Percentiles rank a stretch among this genome's conserved stretches.
Conservation (phyloP, 805 yeast species). For the Hanseniaspora thailandica region DNA sequence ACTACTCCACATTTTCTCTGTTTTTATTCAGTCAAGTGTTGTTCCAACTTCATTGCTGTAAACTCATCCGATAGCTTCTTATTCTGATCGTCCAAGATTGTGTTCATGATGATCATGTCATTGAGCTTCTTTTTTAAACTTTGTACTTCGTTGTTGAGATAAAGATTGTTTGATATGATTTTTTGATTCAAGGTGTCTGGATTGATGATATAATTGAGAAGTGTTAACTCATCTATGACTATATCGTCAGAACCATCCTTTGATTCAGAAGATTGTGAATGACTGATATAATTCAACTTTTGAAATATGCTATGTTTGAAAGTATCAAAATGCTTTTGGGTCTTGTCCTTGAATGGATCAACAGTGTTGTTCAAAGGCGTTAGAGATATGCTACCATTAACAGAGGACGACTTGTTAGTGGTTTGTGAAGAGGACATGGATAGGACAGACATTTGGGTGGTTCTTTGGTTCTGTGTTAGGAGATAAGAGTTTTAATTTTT, state of each 20-base stretch:
- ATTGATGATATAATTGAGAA: not conserved
- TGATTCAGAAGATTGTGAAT: not conserved
- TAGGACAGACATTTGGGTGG: conserved; percentile 2
- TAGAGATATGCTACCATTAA: not conserved
- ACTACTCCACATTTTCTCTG: not conserved
- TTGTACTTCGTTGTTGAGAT: conserved; percentile 6
- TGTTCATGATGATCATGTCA: conserved; percentile 14
- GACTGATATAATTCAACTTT: not conserved
- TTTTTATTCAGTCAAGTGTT: not conserved
- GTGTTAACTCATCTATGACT: not conserved
- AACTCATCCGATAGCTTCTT: conserved; percentile 10
- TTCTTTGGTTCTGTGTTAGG: not conserved
- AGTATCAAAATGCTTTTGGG: conserved; percentile 7
- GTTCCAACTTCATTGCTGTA: conserved; percentile 11
- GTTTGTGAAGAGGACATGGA: conserved; percentile 2
- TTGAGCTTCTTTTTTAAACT: conserved; percentile 19
- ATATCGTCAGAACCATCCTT: not conserved
- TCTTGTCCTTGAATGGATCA: not conserved
- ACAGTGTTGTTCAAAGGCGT: not conserved
- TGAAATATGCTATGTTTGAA: conserved; percentile 10
- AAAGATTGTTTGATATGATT: not conserved
- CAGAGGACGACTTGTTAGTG: not conserved
- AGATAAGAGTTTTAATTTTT: not conserved
- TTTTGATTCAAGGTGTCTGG: conserved; percentile 2
- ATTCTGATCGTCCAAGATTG: conserved; percentile 8